A percentile compares a stretch with the other conserved stretches of the same genome.
These are phyloP conservation scores for Microcera coccophila DNA, from an alignment of 2,329 filamentous ascomycete species.

Conservation along the genomic window DNA sequence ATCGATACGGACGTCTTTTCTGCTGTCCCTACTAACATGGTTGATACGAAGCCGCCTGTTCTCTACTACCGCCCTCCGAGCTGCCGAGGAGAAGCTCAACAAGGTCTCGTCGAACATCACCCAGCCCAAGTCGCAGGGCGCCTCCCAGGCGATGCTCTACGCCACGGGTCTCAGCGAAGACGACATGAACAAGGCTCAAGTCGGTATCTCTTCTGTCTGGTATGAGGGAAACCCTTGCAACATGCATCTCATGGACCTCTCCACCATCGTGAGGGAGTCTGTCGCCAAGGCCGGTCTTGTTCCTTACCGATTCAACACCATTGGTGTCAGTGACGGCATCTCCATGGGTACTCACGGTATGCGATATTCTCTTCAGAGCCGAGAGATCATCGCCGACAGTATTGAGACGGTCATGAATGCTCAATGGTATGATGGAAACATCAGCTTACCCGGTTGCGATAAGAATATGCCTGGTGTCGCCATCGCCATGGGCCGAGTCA, in stretches of 20 bases:
- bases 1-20: neutral
- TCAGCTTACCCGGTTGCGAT: conserved; percentile 95
- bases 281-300: conserved; percentile 70
- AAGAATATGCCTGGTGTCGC: conserved; percentile 98
- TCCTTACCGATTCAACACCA: conserved; percentile 98
- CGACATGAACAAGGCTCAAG: conserved; percentile 94
- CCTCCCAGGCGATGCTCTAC: conserved; percentile 98
- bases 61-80: conserved; percentile 46
- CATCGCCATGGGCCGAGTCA: conserved; percentile 92
- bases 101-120: conserved; percentile 81
- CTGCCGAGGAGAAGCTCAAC: conserved; percentile 64
- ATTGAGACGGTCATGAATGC: conserved; percentile 99
- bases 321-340: conserved; percentile 95
- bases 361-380: conserved; percentile 89
- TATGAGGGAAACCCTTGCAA: conserved; percentile 98
- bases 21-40: neutral
- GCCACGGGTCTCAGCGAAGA: conserved; percentile 81
- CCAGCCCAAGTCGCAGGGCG: conserved; percentile 95
- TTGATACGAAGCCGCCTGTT: conserved; percentile 43
- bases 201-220: conserved; percentile 98
- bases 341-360: conserved; percentile 98
- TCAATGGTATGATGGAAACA: conserved; percentile 97
- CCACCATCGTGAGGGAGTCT: conserved; percentile 64
- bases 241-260: conserved; percentile 94
- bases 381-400: conserved; percentile 95